Percentiles rank a stretch among this genome's conserved stretches.
Conservation (phyloP, 2,329 filamentous ascomycete species). For the Cordyceps javanica region DNA sequence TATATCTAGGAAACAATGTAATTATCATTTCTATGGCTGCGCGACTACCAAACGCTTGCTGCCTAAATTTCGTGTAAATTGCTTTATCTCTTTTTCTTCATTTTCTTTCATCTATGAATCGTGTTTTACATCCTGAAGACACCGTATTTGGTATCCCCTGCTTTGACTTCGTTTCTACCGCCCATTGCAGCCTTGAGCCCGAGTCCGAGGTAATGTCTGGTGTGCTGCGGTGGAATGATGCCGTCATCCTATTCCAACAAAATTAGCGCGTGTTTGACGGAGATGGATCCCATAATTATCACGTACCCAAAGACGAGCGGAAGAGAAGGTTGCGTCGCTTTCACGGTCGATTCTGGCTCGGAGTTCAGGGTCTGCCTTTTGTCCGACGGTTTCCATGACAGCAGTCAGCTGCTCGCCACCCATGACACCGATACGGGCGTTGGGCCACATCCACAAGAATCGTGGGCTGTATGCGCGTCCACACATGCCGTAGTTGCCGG, state of each 20-base stretch:
- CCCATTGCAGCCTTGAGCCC: slow-evolving; percentile 67
- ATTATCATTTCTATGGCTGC: neutral
- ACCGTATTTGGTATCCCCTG: slow-evolving; percentile 64
- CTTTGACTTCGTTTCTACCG: slow-evolving; percentile 55
- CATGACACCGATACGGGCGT: slow-evolving; percentile 95
- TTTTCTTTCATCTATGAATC: neutral
- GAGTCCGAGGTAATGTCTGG: slow-evolving; percentile 63
- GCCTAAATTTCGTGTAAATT: neutral
- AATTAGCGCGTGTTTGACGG: slow-evolving; percentile 2
- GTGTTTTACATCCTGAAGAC: slow-evolving; percentile 70
- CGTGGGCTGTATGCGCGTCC: slow-evolving; percentile 87
- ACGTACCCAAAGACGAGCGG: slow-evolving; percentile 78
- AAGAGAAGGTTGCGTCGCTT: slow-evolving; percentile 83
- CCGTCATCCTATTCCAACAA: slow-evolving; percentile 58
- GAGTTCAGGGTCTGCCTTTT: slow-evolving; percentile 71
- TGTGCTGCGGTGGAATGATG: slow-evolving; percentile 72
- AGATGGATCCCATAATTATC: neutral
- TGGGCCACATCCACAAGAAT: slow-evolving; percentile 96
- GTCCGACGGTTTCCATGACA: slow-evolving; percentile 93
- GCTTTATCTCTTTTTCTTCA: neutral
- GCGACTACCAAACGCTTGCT: neutral
- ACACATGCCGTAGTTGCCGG: slow-evolving; percentile 98
- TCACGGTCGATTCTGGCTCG: slow-evolving; percentile 82
- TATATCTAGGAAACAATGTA: too few species aligned
- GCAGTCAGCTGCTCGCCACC: slow-evolving; percentile 83